Evolutionary conservation across 768 basidiomycete genomes (phyloP), one percentile per base, ranked within the genome.

Genomic region (Boletus barrowsii): DNA sequence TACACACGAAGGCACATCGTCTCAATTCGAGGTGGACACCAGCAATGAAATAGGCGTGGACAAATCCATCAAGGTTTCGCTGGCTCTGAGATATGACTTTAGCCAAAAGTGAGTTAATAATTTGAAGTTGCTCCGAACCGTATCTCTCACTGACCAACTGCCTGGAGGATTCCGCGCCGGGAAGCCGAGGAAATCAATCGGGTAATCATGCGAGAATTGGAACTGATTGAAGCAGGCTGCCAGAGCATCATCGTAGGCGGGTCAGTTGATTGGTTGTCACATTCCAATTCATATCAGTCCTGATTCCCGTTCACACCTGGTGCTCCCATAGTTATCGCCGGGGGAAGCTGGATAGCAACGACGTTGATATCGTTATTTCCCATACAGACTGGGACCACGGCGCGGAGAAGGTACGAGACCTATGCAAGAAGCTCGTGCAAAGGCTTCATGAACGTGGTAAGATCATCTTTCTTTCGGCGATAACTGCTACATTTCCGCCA

Each of bases 291-390:
- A 15, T 30, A 39, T 24, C 44, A 26, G 4, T 18, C 9, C 54
- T 55, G 30, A 56, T 35, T 40, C 30, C 13, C 10, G 26, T 30
- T 37, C 30, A 14, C 33, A 9, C 51, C 32, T 32, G 18, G 18
- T 42, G 24, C 40, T 40, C 33, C 10, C 20, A 8, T 51, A 93
- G 93, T 6, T 91, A 94, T 71, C 83, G 95, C 29, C 75, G 94
- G 51, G 94, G 94, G 2, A 96, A 96, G 67, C 63, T 72, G 3
- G 72, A 83, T 55, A 90, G 87, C 63, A 90, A 88, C 62, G 94
- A 97, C 65, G 84, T 93, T 30, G 94, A 98, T 63, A 88, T 98
- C 52, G 82, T 97, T 2, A 87, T 96, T 65, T 88, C 86, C 35
- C 90, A 94, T 63, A 75, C 81, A 0, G 78, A 83, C 57, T 62